A percentile compares a stretch with the other conserved stretches of the same genome.
Conservation (phyloP, 2,329 filamentous ascomycete species). For the Microdochium bolleyi region DNA sequence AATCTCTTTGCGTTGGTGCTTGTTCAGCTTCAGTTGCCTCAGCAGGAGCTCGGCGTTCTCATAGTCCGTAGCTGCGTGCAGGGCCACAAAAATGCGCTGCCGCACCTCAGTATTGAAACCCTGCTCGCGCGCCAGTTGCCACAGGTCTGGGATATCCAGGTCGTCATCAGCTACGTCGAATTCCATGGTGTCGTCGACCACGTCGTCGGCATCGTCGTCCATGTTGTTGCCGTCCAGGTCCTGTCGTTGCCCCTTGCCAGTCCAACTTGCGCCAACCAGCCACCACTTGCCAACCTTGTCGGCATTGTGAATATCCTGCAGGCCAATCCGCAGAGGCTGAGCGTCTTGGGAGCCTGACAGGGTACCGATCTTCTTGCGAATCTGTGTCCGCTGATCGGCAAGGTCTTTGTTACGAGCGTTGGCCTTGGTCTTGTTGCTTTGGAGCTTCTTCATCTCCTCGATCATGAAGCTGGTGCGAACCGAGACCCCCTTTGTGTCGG, state of each 20-base stretch:
- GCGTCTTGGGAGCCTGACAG: slow-evolving; percentile 52
- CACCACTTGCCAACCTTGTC: slow-evolving; percentile 96
- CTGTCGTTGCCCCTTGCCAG: slow-evolving; percentile 25
- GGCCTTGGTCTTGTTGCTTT: slow-evolving; percentile 85
- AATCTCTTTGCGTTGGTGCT: slow-evolving; percentile 78
- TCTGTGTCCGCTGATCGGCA: slow-evolving; percentile 74
- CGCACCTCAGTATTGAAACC: slow-evolving; percentile 83
- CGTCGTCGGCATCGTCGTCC: slow-evolving; percentile 26
- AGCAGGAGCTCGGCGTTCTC: slow-evolving; percentile 77
- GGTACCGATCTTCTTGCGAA: slow-evolving; percentile 80
- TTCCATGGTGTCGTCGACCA: slow-evolving; percentile 12
- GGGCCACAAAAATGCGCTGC: slow-evolving; percentile 84
- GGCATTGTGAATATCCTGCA: slow-evolving; percentile 74
- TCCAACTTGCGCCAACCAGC: slow-evolving; percentile 94
- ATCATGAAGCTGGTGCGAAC: slow-evolving; percentile 96
- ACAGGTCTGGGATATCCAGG: slow-evolving; percentile 58
- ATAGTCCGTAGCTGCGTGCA: slow-evolving; percentile 78
- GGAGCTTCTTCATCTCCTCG: slow-evolving; percentile 87
- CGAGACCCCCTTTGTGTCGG: slow-evolving; percentile 64
- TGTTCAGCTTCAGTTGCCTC: slow-evolving; percentile 76
- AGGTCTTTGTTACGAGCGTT: slow-evolving; percentile 62
- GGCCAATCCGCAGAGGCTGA: slow-evolving; percentile 72
- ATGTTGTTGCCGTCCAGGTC: slow-evolving; percentile 24
- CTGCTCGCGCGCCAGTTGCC: slow-evolving; percentile 67
- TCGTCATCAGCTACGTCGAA: slow-evolving; percentile 25